phyloP scores from a whole-genome alignment of 73 alveolate species.

The Paramecium tetraurelia region DNA sequence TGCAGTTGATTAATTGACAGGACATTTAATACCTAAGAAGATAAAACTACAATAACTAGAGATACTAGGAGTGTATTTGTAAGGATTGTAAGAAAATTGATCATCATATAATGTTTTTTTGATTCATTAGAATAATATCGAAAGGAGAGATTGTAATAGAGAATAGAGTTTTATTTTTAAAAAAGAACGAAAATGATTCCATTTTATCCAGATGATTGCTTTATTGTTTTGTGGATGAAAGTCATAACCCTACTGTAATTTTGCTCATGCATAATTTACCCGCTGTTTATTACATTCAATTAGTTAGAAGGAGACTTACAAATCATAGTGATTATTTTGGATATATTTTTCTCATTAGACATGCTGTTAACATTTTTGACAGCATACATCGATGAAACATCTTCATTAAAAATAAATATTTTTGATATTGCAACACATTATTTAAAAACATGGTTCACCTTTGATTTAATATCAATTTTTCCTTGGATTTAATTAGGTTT shows the following conservation, averaged over 20 bases:
- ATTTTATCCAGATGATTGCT: constrained; percentile 39
- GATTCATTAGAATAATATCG: constrained; percentile 9
- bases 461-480: neutral
- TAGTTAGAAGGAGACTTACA: neutral
- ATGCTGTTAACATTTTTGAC: neutral
- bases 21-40: neutral
- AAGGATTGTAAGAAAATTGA: neutral
- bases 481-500: neutral
- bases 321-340: neutral
- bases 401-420: neutral
- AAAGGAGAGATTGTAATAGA: neutral
- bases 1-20: neutral
- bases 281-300: neutral
- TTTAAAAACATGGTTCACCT: neutral
- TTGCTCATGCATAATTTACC: neutral
- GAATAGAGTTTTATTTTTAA: neutral
- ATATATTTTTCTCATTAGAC: neutral
- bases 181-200: neutral
- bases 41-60: neutral
- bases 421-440: neutral
- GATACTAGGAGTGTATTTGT: neutral
- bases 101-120: neutral
- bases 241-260: neutral
- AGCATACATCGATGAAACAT: constrained; percentile 15
- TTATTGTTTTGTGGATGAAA: neutral